phyloP scores from a whole-genome alignment of 139 green algal genomes.

The Volvox africanus region DNA sequence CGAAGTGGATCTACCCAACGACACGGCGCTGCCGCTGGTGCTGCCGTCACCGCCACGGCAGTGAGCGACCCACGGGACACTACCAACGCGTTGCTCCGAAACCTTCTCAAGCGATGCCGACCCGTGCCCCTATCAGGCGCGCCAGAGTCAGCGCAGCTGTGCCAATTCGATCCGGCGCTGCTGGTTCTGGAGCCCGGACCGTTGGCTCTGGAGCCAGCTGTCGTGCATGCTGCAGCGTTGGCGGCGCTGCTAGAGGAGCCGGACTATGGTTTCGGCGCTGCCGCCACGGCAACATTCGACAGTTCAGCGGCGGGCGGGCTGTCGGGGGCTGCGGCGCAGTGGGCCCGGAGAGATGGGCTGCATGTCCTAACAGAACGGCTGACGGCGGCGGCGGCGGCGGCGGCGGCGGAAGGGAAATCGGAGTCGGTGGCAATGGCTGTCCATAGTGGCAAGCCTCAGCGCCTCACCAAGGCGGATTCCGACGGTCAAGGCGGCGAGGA shows the following conservation, averaged over 20 bases:
- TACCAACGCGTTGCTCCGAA: slow-evolving; percentile 4
- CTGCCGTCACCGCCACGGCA: background rate
- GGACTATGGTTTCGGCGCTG: background rate
- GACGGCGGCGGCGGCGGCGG: background rate
- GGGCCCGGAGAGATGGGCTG: background rate
- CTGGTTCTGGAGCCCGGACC: slow-evolving; percentile 33
- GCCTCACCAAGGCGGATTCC: too few relatives aligned
- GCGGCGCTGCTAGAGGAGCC: background rate
- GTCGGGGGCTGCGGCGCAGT: background rate
- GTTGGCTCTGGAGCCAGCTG: background rate
- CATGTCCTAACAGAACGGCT: background rate
- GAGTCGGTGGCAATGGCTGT: background rate
- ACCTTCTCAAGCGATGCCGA: slow-evolving; percentile 30
- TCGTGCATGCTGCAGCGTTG: slow-evolving; percentile 18
- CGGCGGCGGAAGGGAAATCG: background rate
- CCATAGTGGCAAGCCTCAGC: too few relatives aligned
- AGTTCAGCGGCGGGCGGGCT: background rate
- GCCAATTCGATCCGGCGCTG: background rate
- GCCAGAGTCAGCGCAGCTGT: background rate
- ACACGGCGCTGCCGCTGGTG: background rate
- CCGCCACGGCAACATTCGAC: background rate
- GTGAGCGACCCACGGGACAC: background rate
- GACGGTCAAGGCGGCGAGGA: background rate
- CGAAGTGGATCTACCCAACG: background rate
- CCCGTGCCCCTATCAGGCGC: background rate